Base-by-base conservation (phyloP, 495 filamentous ascomycete genomes). In the Cladorrhinum samala region DNA sequence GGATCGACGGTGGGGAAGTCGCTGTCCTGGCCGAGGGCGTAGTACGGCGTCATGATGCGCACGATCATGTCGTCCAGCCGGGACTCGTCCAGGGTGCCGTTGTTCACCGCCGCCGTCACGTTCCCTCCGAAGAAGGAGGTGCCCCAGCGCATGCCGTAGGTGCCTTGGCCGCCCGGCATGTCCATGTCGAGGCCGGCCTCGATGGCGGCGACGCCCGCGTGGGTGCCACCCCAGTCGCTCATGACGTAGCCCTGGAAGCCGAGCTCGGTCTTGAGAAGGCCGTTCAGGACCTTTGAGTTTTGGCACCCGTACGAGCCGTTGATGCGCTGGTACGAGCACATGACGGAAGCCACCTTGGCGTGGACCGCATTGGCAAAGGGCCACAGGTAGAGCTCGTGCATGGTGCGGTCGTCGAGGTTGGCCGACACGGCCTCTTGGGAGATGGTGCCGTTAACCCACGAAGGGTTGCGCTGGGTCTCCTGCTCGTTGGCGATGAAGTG, bases 351-450 rank as follows among this genome's bases (percentile, higher is more conserved):
- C 2, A 75, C 78, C 5, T 80, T 77, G 1, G 85, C 83, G 30
- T 75, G 75, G 1, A 85, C 77, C 0, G 83, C 81, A 57, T 88
- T 79, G 25, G 79, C 77, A 64, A 88, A 89, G 0, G 83, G 82
- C 82, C 83, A 90, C 1, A 87, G 72, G 61, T 88, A 89, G 2
- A 87, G 54, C 64, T 88, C 85, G 59, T 88, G 85, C 57, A 88
- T 69, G 0, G 85, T 86, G 43, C 78, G 72, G 58, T 89, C 83
- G 47, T 85, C 83, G 19, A 86, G 78, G 40, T 84, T 83, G 3
- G 80, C 75, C 8, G 80, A 84, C 11, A 84, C 66, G 1, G 78
- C 68, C 43, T 79, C 63, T 33, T 33, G 27, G 6, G 11, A 33
- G 27, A 6, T 11, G 5, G 6, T 11, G 11, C 27, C 27, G 0